Percentiles rank a stretch among this genome's conserved stretches.
Evolutionary conservation across 2,329 filamentous ascomycete species (phyloP).

Genomic region (Triangularia setosa): DNA sequence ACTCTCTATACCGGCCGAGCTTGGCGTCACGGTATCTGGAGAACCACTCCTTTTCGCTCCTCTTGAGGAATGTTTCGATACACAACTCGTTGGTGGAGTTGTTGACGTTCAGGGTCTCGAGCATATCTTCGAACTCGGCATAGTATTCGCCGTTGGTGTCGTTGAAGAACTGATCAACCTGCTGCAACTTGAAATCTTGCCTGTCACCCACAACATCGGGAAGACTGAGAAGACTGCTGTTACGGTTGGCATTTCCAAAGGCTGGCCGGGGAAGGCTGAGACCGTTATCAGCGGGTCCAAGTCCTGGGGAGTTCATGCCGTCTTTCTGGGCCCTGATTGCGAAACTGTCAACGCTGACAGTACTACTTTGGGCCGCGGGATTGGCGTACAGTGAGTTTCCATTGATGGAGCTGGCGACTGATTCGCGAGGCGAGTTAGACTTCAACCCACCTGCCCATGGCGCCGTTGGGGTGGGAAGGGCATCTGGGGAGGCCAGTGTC

Average conservation of each 20-base stretch:
- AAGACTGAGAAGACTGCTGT: constrained; percentile 28
- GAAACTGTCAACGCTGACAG: constrained; percentile 28
- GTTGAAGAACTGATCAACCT: constrained; percentile 64
- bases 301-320: constrained; percentile 21
- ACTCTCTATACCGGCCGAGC: constrained; percentile 46
- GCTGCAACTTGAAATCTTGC: constrained; percentile 47
- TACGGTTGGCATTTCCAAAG: constrained; percentile 22
- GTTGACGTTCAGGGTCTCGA: constrained; percentile 49
- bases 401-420: constrained; percentile 23
- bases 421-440: constrained; percentile 21
- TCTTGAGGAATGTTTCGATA: constrained; percentile 61
- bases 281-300: constrained; percentile 16
- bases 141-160: constrained; percentile 61
- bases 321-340: constrained; percentile 25
- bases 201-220: constrained; percentile 27
- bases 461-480: constrained; percentile 18
- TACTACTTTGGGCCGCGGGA: constrained; percentile 21
- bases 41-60: constrained; percentile 66
- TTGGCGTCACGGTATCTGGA: constrained; percentile 54
- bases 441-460: constrained; percentile 21
- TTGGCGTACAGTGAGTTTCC: constrained; percentile 19
- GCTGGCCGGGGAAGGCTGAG: constrained; percentile 22
- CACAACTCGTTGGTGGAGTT: constrained; percentile 58
- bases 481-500: constrained; percentile 16
- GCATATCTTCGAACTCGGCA: constrained; percentile 52